Evolutionary conservation across 305 asterid species (phyloP).

Genomic region (Caryopteris hybrid): DNA sequence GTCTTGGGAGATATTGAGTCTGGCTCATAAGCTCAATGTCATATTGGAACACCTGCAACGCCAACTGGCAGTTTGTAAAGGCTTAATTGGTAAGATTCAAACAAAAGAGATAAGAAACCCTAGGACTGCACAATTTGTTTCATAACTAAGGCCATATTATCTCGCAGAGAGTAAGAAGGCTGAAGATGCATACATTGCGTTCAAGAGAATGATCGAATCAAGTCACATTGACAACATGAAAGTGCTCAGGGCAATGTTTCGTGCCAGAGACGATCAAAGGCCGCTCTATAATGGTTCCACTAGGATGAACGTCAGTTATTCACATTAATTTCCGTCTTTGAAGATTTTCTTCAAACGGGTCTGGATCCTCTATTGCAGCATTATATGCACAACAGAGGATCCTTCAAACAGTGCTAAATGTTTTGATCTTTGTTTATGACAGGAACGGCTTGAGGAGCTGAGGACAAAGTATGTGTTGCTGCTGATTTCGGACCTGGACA

Average conservation of each 20-base stretch:
- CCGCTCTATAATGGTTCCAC: constrained; percentile 74
- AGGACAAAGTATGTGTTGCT: constrained; percentile 64
- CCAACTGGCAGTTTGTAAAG: constrained; percentile 33
- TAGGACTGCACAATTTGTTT: too few relatives aligned
- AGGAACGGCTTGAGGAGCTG: constrained; percentile 61
- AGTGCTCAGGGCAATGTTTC: constrained; percentile 56
- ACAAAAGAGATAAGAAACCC: too few relatives aligned
- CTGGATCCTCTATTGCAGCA: too few relatives aligned
- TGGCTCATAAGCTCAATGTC: constrained; percentile 69
- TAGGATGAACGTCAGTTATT: constrained; percentile 39
- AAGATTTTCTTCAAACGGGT: not conserved
- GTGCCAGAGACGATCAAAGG: constrained; percentile 51
- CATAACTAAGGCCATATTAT: too few relatives aligned
- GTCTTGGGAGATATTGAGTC: constrained; percentile 68
- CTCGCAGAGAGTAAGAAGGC: constrained; percentile 45
- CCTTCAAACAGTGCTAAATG: not conserved
- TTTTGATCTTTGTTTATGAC: not conserved
- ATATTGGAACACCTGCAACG: constrained; percentile 50
- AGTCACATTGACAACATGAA: constrained; percentile 75
- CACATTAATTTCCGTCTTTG: not conserved
- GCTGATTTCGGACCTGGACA: constrained; percentile 63
- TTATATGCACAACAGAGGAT: too few relatives aligned
- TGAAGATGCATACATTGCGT: constrained; percentile 29
- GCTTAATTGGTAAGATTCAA: constrained; percentile 49
- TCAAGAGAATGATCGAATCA: constrained; percentile 45